Evolutionary conservation across 768 basidiomycete species (phyloP).

Genomic region (Lyophyllum atratum): DNA sequence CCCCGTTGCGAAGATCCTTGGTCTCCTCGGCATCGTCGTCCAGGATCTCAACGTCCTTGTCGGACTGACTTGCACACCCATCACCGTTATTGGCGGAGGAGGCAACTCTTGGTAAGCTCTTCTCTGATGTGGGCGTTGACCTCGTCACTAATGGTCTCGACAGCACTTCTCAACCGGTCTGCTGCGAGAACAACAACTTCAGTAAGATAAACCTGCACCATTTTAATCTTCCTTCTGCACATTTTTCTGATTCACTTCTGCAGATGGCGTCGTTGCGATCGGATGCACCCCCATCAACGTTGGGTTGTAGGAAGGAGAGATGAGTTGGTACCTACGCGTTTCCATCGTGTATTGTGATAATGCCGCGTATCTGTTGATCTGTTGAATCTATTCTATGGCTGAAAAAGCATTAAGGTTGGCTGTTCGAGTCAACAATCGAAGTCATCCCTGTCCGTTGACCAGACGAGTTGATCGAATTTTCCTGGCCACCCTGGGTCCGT

Average conservation of each 20-base stretch:
- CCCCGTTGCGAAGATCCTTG: conserved; percentile 1
- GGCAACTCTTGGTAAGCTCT: conserved; percentile 17
- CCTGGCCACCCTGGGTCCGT: no score
- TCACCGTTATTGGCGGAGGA: conserved; percentile 21
- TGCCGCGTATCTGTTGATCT: no score
- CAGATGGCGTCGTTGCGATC: background rate
- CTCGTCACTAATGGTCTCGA: background rate
- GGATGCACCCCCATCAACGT: background rate
- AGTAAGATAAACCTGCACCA: no score
- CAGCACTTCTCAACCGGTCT: conserved; percentile 9
- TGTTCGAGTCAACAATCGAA: no score
- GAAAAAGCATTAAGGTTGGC: no score
- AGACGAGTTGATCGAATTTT: no score
- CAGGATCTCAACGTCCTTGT: conserved; percentile 3
- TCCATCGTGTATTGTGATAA: no score
- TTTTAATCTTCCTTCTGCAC: background rate
- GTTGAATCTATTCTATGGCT: no score
- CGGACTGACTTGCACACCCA: conserved; percentile 24
- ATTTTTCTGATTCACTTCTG: background rate
- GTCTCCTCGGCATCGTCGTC: conserved; percentile 10
- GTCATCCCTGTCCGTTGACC: no score
- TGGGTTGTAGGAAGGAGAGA: background rate
- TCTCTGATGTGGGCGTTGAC: background rate
- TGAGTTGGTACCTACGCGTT: no score
- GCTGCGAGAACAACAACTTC: conserved; percentile 10